Conservation (phyloP, 2,329 filamentous ascomycete species). For the Hymenoscyphus infarciens region DNA sequence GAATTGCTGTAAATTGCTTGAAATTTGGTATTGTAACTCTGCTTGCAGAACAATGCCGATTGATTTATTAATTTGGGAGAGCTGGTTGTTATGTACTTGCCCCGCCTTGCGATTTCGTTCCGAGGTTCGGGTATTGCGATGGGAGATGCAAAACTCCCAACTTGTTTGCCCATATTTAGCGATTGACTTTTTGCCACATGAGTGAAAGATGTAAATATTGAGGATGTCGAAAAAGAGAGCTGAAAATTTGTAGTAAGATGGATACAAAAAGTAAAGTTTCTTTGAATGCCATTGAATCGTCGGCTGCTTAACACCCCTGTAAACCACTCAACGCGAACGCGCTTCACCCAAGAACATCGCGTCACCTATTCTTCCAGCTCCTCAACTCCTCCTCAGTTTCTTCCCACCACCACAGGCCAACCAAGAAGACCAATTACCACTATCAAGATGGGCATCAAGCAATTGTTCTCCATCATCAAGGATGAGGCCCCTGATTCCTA, state of each 20-base stretch:
- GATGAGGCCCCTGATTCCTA: constrained; percentile 93
- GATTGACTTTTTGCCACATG: neutral
- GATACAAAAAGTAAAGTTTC: neutral
- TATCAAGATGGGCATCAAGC: constrained; percentile 60
- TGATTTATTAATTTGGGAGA: neutral
- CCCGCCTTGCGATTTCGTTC: neutral
- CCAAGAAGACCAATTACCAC: neutral
- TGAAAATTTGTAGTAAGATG: neutral
- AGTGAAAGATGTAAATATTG: neutral
- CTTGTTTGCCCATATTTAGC: neutral
- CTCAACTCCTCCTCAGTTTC: neutral
- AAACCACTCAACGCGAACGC: constrained; percentile 25
- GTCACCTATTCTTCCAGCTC: constrained; percentile 19
- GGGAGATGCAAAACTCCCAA: neutral
- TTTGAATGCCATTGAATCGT: neutral
- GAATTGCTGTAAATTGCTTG: constrained; percentile 2
- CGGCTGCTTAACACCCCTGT: constrained; percentile 1
- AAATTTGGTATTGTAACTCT: neutral
- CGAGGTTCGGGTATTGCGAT: neutral
- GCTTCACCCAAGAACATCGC: constrained; percentile 19
- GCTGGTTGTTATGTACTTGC: neutral
- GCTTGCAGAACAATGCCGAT: neutral
- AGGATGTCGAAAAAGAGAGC: neutral
- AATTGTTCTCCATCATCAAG: constrained; percentile 76
- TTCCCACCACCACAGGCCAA: constrained; percentile 9